Percentiles rank a stretch among this genome's conserved stretches.
Evolutionary conservation across 805 yeast genomes (phyloP).

Genomic region (Starmerella lactis-condensi): DNA sequence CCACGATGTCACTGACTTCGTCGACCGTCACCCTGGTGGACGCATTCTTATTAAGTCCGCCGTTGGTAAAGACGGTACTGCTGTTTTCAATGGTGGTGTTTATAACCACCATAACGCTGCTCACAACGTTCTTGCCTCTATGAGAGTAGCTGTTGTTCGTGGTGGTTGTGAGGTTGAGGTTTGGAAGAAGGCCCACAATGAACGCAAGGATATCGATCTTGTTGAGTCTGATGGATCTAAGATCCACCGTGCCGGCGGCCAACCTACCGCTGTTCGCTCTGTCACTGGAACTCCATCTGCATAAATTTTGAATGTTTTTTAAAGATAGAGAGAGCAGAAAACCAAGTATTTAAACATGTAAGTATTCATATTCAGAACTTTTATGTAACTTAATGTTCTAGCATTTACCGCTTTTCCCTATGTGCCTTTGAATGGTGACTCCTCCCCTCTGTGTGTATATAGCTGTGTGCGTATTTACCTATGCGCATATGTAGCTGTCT

Average conservation of each 20-base stretch:
- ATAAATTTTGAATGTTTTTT: slow-evolving; percentile 1
- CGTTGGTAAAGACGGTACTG: slow-evolving; percentile 83
- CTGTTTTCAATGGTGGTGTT: slow-evolving; percentile 89
- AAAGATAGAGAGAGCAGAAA: neutral
- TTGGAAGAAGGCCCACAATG: slow-evolving; percentile 55
- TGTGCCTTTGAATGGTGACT: too few relatives aligned
- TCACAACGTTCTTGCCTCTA: slow-evolving; percentile 70
- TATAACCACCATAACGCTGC: slow-evolving; percentile 89
- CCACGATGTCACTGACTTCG: slow-evolving; percentile 81
- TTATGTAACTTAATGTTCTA: too few relatives aligned
- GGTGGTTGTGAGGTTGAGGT: slow-evolving; percentile 67
- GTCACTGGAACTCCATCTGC: slow-evolving; percentile 18
- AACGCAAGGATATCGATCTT: slow-evolving; percentile 44
- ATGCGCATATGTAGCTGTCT: too few relatives aligned
- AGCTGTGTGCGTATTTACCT: neutral
- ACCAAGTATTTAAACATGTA: too few relatives aligned
- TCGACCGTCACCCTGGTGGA: slow-evolving; percentile 91
- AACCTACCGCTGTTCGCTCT: slow-evolving; percentile 27
- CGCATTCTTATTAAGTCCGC: slow-evolving; percentile 56
- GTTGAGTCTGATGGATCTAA: slow-evolving; percentile 37
- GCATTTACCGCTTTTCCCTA: too few relatives aligned
- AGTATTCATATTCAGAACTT: too few relatives aligned
- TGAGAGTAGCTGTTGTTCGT: slow-evolving; percentile 77
- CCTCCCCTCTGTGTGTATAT: neutral
- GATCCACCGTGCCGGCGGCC: slow-evolving; percentile 44